These are phyloP conservation scores for Micromonas commoda DNA, from an alignment of 139 green algal species.

Conservation along the genomic window DNA sequence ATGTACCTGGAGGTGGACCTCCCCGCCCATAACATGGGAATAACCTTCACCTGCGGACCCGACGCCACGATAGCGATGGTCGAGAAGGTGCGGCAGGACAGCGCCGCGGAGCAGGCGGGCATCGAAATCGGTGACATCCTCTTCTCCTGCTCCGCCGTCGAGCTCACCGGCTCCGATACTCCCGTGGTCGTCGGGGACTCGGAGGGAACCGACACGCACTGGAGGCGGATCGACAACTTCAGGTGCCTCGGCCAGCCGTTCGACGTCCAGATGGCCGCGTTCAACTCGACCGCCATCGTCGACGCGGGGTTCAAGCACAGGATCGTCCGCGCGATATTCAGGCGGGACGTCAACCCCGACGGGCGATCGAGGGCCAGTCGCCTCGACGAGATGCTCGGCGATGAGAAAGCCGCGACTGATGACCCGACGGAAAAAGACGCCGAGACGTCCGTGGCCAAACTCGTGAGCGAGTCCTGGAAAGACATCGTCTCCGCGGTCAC, in stretches of 20 bases:
- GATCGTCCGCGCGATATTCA: neutral
- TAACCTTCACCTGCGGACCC: neutral
- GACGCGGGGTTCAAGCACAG: neutral
- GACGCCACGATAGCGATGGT: neutral
- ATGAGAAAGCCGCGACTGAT: too few relatives aligned
- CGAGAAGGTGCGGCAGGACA: neutral
- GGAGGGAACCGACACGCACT: too few relatives aligned
- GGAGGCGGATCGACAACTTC: too few relatives aligned
- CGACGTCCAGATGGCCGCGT: neutral
- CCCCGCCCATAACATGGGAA: neutral
- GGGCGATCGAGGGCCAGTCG: too few relatives aligned
- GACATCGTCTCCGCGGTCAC: too few relatives aligned
- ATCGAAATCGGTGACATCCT: neutral
- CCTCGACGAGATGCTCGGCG: too few relatives aligned
- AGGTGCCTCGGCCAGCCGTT: neutral
- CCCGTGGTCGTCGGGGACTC: too few relatives aligned
- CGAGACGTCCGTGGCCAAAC: too few relatives aligned
- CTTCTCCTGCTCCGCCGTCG: neutral
- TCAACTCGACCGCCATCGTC: slow-evolving; percentile 3
- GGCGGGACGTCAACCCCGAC: neutral
- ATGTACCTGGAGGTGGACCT: neutral
- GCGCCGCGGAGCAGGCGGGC: neutral
- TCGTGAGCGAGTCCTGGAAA: too few relatives aligned
- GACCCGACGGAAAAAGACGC: too few relatives aligned
- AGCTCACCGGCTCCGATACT: neutral